phyloP scores from a whole-genome alignment of 2,329 filamentous ascomycete species.

The Hymenoscyphus fraxineus region DNA sequence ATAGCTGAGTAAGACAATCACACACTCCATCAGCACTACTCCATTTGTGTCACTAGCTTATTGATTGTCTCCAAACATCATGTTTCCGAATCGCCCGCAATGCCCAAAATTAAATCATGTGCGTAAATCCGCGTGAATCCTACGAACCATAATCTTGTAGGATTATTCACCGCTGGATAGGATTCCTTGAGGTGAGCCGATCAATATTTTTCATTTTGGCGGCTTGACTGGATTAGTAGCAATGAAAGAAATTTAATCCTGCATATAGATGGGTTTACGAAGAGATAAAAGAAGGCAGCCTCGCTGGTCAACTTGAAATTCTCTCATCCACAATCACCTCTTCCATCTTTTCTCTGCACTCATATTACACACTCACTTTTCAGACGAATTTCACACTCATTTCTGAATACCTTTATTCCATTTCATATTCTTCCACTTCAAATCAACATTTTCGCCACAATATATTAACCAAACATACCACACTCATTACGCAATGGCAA shows the following conservation, averaged over 20 bases:
- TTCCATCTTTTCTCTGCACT: neutral
- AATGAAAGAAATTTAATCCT: neutral
- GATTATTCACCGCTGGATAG: neutral
- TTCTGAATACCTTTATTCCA: neutral
- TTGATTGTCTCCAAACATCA: neutral
- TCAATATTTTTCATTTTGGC: neutral
- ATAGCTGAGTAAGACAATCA: neutral
- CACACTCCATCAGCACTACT: conserved; percentile 1
- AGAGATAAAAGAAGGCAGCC: neutral
- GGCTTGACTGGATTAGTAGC: neutral
- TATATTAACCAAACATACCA: neutral
- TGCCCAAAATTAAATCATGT: neutral
- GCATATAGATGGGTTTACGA: neutral
- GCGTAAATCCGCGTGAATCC: neutral
- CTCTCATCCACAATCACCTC: neutral
- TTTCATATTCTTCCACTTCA: neutral
- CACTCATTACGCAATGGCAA: conserved; percentile 2
- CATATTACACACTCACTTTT: neutral
- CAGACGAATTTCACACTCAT: neutral
- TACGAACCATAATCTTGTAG: neutral
- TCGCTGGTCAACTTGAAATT: neutral
- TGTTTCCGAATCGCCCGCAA: neutral
- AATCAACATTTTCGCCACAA: neutral
- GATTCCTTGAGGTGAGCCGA: neutral
- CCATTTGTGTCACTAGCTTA: neutral